Evolutionary conservation across 2,329 filamentous ascomycete genomes (phyloP), one percentile per base, ranked within the genome.

Genomic region (Catunica adiposa): DNA sequence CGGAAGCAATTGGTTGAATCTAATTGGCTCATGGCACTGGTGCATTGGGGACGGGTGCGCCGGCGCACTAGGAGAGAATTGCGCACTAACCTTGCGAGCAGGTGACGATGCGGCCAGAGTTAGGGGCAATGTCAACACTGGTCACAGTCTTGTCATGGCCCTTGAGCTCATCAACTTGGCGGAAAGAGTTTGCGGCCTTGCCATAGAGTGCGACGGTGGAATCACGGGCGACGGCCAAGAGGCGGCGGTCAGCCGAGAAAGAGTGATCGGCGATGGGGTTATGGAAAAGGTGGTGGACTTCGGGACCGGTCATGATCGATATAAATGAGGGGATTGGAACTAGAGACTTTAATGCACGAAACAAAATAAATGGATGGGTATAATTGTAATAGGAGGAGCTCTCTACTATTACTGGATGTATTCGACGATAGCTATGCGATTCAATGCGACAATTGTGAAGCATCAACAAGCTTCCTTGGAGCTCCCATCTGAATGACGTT

Each of bases 91-190:
- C 89, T 73, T 98, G 92, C 23, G 90, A 96, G 73, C 90, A 98
- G 55, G 92, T 94, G 37, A 98, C 92, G 64, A 98, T 98, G 66
- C 88, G 87, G 57, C 92, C 90, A 62, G 82, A 90, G 60, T 80
- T 80, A 17, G 89, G 86, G 1, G 92, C 90, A 71, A 98, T 95
- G 65, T 98, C 92, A 23, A 98, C 88, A 63, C 92, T 84, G 1
- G 92, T 98, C 53, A 98, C 87, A 1, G 83, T 89, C 75, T 98
- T 98, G 69, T 98, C 94, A 65, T 98, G 92, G 47, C 89, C 92
- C 66, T 89, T 92, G 58, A 98, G 77, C 72, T 96, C 88, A 68
- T 97, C 89, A 67, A 90, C 83, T 61, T 96, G 75, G 67, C 81
- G 81, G 71, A 89, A 96, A 61, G 81, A 78, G 64, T 73, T 80